Evolutionary conservation across 2,329 filamentous ascomycete genomes (phyloP).

Genomic region (Fusarium gaditjirri): DNA sequence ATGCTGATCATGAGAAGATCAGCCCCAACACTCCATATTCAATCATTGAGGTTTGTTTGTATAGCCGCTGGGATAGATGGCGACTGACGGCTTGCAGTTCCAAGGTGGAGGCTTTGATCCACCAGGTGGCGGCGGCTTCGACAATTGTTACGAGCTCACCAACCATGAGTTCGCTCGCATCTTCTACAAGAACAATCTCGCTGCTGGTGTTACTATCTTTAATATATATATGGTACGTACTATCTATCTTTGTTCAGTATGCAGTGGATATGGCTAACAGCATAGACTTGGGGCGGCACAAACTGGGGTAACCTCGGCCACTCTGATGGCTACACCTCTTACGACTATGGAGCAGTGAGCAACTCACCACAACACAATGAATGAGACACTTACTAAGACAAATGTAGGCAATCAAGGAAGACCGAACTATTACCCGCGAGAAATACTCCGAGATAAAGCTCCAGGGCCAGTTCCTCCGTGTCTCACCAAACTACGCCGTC

Average conservation of each 20-base stretch:
- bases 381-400: not conserved
- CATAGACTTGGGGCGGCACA: constrained; percentile 75
- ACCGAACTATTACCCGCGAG: constrained; percentile 73
- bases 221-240: constrained; percentile 75
- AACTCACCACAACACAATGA: accelerated
- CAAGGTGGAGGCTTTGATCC: constrained; percentile 79
- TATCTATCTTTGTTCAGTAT: accelerated
- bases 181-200: constrained; percentile 81
- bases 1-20: constrained; percentile 64
- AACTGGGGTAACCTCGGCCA: constrained; percentile 87
- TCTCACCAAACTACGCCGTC: constrained; percentile 75
- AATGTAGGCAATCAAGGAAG: constrained; percentile 71
- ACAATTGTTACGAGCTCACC: constrained; percentile 71
- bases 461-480: constrained; percentile 78
- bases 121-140: constrained; percentile 78
- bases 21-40: constrained; percentile 75
- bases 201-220: constrained; percentile 73
- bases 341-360: constrained; percentile 62
- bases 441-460: constrained; percentile 86
- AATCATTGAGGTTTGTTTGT: constrained; percentile 51
- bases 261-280: not conserved
- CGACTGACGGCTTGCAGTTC: constrained; percentile 55
- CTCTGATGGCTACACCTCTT: constrained; percentile 70
- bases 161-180: constrained; percentile 81
- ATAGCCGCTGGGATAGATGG: accelerated